phyloP scores from a whole-genome alignment of 306 rosid species.

The Vigna hirtella region DNA sequence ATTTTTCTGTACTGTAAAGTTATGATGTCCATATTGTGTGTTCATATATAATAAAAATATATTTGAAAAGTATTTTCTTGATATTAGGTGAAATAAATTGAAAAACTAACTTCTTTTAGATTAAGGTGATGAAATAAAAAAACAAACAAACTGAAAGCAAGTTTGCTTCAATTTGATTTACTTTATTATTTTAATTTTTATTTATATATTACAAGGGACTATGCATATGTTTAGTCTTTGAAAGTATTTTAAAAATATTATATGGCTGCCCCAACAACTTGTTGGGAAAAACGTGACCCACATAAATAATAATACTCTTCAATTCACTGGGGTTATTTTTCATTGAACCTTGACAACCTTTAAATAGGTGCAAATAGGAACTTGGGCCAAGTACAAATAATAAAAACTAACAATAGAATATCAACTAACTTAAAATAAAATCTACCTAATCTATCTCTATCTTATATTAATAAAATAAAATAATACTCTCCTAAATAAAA shows the following conservation, averaged over 20 bases:
- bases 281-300: too few relatives aligned
- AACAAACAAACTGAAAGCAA: background rate
- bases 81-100: background rate
- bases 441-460: too few relatives aligned
- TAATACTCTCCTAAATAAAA: too few relatives aligned
- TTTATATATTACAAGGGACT: background rate
- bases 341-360: too few relatives aligned
- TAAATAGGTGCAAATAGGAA: too few relatives aligned
- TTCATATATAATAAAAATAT: background rate
- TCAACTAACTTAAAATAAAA: too few relatives aligned
- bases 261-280: background rate
- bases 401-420: too few relatives aligned
- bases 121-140: too few relatives aligned
- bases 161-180: background rate
- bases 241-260: background rate
- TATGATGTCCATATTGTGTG: background rate
- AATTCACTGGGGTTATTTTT: too few relatives aligned
- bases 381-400: too few relatives aligned
- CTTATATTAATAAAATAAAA: too few relatives aligned
- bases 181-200: background rate
- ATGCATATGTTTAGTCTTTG: background rate
- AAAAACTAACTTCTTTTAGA: background rate
- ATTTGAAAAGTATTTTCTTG: background rate
- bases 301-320: too few relatives aligned
- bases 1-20: background rate